Conservation (phyloP, 1,284 basidiomycete species). For the Leccinum fuscescens region DNA sequence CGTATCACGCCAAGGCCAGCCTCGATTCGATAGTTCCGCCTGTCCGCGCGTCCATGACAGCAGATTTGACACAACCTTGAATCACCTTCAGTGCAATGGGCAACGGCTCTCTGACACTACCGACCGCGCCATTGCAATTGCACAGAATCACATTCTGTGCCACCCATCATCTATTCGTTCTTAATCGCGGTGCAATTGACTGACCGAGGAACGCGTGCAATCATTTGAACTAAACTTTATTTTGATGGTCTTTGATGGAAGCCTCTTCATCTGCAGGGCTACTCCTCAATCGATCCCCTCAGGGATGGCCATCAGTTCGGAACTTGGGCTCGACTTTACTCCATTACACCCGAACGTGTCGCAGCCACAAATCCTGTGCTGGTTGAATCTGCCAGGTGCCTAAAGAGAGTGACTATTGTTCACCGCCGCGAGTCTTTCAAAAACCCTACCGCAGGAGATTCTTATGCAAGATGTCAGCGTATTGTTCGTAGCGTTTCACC, state of each 20-base stretch:
- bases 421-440: too few species aligned
- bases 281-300: too few species aligned
- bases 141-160: not conserved
- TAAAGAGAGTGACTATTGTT: too few species aligned
- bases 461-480: too few species aligned
- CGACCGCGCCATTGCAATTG: not conserved
- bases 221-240: too few species aligned
- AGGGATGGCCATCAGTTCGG: too few species aligned
- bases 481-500: too few species aligned
- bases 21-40: not conserved
- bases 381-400: too few species aligned
- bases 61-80: not conserved
- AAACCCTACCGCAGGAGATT: too few species aligned
- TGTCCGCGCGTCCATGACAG: not conserved
- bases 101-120: not conserved
- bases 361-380: too few species aligned
- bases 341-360: too few species aligned
- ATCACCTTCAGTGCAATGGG: not conserved
- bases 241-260: not conserved
- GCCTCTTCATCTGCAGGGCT: not conserved
- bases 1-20: not conserved
- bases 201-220: not conserved
- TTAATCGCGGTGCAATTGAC: not conserved
- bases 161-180: not conserved
- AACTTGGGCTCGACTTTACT: too few species aligned